A percentile compares a stretch with the other conserved stretches of the same genome.
These are phyloP conservation scores for Kwoniella bestiolae DNA, from an alignment of 768 basidiomycete genomes.

Conservation along the genomic window DNA sequence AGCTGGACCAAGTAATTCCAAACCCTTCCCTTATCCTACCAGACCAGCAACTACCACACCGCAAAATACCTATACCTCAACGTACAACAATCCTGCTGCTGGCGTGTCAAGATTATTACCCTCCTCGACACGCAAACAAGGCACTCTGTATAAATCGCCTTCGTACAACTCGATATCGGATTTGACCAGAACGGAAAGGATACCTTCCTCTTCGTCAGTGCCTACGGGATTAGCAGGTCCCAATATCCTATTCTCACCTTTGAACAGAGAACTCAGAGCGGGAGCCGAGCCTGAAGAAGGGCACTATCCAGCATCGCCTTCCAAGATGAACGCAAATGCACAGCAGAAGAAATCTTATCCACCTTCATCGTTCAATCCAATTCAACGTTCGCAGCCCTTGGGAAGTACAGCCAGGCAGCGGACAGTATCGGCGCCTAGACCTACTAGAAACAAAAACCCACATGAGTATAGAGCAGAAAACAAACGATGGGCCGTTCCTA, in stretches of 20 bases:
- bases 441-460: constrained; percentile 3
- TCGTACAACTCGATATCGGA: constrained; percentile 33
- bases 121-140: neutral
- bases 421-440: constrained; percentile 24
- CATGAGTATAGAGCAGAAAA: constrained; percentile 22
- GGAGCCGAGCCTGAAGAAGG: too few species aligned
- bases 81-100: constrained; percentile 13
- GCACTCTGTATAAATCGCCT: constrained; percentile 23
- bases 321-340: too few species aligned
- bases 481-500: constrained; percentile 38
- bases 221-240: constrained; percentile 46
- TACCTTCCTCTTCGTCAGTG: constrained; percentile 46
- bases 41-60: constrained; percentile 15
- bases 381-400: neutral
- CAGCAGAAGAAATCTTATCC: neutral
- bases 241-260: constrained; percentile 48
- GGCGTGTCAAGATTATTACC: constrained; percentile 11
- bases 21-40: constrained; percentile 1
- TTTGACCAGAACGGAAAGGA: neutral
- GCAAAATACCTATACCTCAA: constrained; percentile 11
- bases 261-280: constrained; percentile 36
- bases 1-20: constrained; percentile 8
- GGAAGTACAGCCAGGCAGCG: constrained; percentile 7
- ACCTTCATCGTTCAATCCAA: constrained; percentile 15
- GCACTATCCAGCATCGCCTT: too few species aligned